These are phyloP conservation scores for Camelina sativa DNA, from an alignment of 345 rosid species.

Conservation along the genomic window DNA sequence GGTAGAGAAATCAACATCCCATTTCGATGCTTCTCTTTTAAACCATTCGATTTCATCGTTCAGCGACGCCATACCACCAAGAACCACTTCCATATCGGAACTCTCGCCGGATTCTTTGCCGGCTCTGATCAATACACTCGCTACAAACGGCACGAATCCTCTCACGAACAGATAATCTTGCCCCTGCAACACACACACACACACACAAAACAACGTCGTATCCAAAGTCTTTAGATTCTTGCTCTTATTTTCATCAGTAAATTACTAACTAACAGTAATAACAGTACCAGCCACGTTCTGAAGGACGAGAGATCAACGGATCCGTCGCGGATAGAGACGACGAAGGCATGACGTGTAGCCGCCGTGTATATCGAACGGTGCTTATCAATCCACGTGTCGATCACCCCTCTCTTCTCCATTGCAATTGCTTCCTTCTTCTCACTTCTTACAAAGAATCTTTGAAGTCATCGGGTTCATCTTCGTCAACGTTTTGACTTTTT, in stretches of 20 bases:
- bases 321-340: constrained; percentile 77
- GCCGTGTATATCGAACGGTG: constrained; percentile 57
- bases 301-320: constrained; percentile 62
- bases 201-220: background rate
- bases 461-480: background rate
- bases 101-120: constrained; percentile 58
- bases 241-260: background rate
- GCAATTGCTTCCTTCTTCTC: constrained; percentile 27
- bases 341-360: constrained; percentile 76
- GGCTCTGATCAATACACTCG: constrained; percentile 76
- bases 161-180: constrained; percentile 89
- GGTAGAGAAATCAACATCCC: constrained; percentile 66
- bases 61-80: constrained; percentile 67
- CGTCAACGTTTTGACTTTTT: constrained; percentile 38
- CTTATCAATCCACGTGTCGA: constrained; percentile 70
- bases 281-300: constrained; percentile 80
- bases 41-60: constrained; percentile 82
- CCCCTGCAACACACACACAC: constrained; percentile 52
- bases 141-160: constrained; percentile 66
- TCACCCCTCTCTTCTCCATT: constrained; percentile 49
- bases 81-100: constrained; percentile 67
- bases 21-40: constrained; percentile 69
- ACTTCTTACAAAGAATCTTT: background rate
- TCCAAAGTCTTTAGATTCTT: background rate
- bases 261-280: background rate